Conservation (phyloP, 352 stramenopile genomes). For the Phytophthora fragariae region DNA sequence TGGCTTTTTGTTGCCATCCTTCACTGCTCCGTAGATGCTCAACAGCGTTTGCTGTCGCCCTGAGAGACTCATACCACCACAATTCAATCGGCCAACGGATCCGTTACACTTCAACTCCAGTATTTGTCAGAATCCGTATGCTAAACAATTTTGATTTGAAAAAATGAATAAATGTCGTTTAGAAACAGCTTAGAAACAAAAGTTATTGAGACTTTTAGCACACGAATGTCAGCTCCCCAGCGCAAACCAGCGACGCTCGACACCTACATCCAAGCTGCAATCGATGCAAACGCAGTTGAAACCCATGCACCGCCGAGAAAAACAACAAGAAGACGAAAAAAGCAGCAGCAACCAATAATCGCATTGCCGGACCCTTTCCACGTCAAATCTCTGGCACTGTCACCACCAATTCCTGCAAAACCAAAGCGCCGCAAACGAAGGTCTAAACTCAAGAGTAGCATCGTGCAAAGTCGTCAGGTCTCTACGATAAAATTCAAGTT, state of each 20-base stretch:
- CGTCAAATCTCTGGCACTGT: not conserved
- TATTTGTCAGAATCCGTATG: not conserved
- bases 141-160: too few relatives aligned
- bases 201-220: not conserved
- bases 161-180: not conserved
- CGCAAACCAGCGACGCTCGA: slow-evolving; percentile 15
- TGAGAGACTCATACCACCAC: slow-evolving; percentile 35
- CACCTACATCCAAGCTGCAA: slow-evolving; percentile 34
- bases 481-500: slow-evolving; percentile 19
- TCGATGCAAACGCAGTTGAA: slow-evolving; percentile 3
- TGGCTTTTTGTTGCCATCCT: not conserved
- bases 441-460: slow-evolving; percentile 44
- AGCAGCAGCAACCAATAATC: not conserved
- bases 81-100: not conserved
- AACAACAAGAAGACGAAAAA: slow-evolving; percentile 28
- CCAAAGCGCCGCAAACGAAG: slow-evolving; percentile 35
- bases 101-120: not conserved
- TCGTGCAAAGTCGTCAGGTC: slow-evolving; percentile 16
- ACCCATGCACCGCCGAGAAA: not conserved
- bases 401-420: slow-evolving; percentile 12
- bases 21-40: slow-evolving; percentile 40
- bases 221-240: slow-evolving; percentile 13
- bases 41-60: slow-evolving; percentile 44
- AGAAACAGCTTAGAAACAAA: not conserved
- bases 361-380: not conserved